These are phyloP conservation scores for Curvularia verruculosa DNA, from an alignment of 2,329 filamentous ascomycete species.

Conservation along the genomic window DNA sequence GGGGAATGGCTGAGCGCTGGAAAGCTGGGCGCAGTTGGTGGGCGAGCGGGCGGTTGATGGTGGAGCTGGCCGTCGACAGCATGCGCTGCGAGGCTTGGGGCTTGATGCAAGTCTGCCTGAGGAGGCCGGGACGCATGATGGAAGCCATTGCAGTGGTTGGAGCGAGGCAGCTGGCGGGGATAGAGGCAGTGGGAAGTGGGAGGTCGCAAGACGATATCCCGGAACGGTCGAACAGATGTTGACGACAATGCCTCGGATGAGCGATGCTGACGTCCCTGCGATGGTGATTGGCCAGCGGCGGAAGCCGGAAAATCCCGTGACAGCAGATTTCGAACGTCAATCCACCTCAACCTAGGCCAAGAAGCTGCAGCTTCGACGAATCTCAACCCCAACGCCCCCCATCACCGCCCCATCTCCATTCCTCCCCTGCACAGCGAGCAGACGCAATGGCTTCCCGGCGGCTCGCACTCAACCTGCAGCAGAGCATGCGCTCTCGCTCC, in stretches of 20 bases:
- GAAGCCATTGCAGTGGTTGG: conserved; percentile 56
- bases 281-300: conserved; percentile 28
- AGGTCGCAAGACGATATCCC: conserved; percentile 15
- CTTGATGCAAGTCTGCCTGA: conserved; percentile 54
- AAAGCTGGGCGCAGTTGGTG: conserved; percentile 50
- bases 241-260: conserved; percentile 31
- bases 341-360: conserved; percentile 31
- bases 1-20: conserved; percentile 50
- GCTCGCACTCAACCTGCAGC: conserved; percentile 92
- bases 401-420: conserved; percentile 36
- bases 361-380: conserved; percentile 34
- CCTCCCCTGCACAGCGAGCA: conserved; percentile 35
- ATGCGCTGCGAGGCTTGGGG: conserved; percentile 52
- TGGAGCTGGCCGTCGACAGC: conserved; percentile 51
- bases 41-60: conserved; percentile 44
- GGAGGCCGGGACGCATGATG: conserved; percentile 57
- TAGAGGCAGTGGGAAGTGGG: conserved; percentile 9
- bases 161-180: conserved; percentile 12
- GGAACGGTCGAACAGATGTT: conserved; percentile 16
- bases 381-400: conserved; percentile 34
- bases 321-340: conserved; percentile 32
- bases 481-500: conserved; percentile 85
- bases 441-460: conserved; percentile 88
- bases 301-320: conserved; percentile 28
- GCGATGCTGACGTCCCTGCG: conserved; percentile 24